Evolutionary conservation across 2,329 filamentous ascomycete species (phyloP), one percentile per base, ranked within the genome.

Genomic region (Colletotrichum incanum): DNA sequence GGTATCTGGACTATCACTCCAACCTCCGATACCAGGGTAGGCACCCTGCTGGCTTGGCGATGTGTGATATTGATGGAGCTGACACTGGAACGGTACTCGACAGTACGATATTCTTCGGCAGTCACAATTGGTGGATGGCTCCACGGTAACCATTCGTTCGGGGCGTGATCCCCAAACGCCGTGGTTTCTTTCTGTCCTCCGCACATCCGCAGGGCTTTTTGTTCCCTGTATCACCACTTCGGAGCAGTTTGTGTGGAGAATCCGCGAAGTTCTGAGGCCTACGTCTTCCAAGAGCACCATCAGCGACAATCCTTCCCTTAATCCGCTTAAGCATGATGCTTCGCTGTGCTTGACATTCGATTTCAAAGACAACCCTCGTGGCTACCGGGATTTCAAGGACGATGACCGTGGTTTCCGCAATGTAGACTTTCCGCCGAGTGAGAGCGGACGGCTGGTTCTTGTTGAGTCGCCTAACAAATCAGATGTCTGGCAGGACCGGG

Each of bases 171-270:
- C 56, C 9, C 20, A 39, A 14, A 34, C 43, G 18, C 34, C 49
- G 16, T 28, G 49, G 18, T 71, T 60, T 5, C 63, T 71, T 0
- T 66, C 63, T n/a, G 55, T 67, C 11, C 34, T 71, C 8, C 55
- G 67, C 55, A 71, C 63, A 6, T 67, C 63, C 26, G 47, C 55
- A 2, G 39, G 39, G 3, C 45, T 71, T n/a, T 67, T 71, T n/a
- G 20, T 65, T 16, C 67, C 67, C 7, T 71, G 67, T 26, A 61
- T 71, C 31, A 41, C 67, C 8, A 67, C 63, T 5, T 67, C 67
- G 0, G 63, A 41, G 5, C 52, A 71, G 26, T 64, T 43, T 0
- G 18, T 71, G 20, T 67, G 67, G 63, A 59, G 45, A 16, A 26
- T 61, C 5, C 67, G 67, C 39, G 41, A 45, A 5, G 47, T 54